Evolutionary conservation across 108 stramenopile genomes (phyloP).

Genomic region (Schizochytrium sp.): DNA sequence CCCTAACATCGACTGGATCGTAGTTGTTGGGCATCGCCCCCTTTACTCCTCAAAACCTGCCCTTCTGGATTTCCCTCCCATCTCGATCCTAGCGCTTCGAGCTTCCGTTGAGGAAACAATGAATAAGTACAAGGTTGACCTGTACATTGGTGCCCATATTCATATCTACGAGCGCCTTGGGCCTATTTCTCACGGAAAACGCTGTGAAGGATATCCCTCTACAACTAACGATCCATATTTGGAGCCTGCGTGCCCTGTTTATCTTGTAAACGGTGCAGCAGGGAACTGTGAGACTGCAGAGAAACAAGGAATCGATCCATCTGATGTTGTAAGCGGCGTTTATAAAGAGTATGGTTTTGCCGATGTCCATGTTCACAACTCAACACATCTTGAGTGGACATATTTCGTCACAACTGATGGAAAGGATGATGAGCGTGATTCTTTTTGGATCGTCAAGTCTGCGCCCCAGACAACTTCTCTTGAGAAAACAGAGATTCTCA

Average conservation of each 20-base stretch:
- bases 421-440: not conserved
- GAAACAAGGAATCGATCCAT: not conserved
- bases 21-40: conserved; percentile 72
- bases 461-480: not conserved
- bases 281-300: conserved; percentile 68
- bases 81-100: not conserved
- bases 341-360: conserved; percentile 53
- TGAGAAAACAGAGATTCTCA: not conserved
- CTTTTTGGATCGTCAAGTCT: conserved; percentile 15
- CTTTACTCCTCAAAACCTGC: conserved; percentile 48
- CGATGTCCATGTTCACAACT: conserved; percentile 36
- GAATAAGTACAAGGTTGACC: conserved; percentile 64
- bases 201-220: not conserved
- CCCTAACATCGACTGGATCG: conserved; percentile 65
- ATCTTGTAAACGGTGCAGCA: conserved; percentile 72
- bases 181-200: not conserved
- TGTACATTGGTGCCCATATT: conserved; percentile 69
- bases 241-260: conserved; percentile 61
- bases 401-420: conserved; percentile 19
- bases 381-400: conserved; percentile 31
- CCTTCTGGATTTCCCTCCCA: not conserved
- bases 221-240: not conserved
- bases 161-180: conserved; percentile 67
- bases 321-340: not conserved
- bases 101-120: conserved; percentile 64